Conservation (phyloP, 2,329 filamentous ascomycete species). For the Camillea tinctor region DNA sequence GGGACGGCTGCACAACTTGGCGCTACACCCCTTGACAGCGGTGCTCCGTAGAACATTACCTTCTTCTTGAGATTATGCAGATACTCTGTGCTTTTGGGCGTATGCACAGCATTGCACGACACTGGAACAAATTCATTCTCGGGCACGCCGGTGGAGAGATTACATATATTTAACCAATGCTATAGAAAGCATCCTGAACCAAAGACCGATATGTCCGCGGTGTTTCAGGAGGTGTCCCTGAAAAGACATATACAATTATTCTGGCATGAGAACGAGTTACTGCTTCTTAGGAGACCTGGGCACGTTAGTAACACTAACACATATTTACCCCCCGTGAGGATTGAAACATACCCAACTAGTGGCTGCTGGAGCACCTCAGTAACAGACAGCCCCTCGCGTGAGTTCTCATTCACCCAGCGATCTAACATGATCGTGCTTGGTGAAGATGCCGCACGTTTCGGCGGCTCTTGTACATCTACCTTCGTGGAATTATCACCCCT, state of each 20-base stretch:
- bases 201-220: constrained; percentile 8
- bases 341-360: constrained; percentile 17
- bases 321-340: constrained; percentile 1
- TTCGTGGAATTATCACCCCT: constrained; percentile 10
- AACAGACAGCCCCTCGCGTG: constrained; percentile 23
- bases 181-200: constrained; percentile 16
- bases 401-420: constrained; percentile 26
- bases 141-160: constrained; percentile 10
- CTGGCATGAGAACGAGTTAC: constrained; percentile 8
- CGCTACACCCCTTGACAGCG: constrained; percentile 16
- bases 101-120: constrained; percentile 13
- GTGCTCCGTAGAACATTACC: constrained; percentile 21
- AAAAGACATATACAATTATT: constrained; percentile 22
- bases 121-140: constrained; percentile 14
- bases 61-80: constrained; percentile 20
- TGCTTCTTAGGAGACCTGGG: constrained; percentile 16
- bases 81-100: constrained; percentile 12
- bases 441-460: not conserved
- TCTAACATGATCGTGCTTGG: constrained; percentile 22
- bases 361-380: constrained; percentile 27
- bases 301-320: constrained; percentile 11
- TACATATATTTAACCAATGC: constrained; percentile 12
- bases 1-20: constrained; percentile 18
- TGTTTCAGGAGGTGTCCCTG: constrained; percentile 8
- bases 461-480: constrained; percentile 9